These are phyloP conservation scores for Carex kokanica DNA, from an alignment of 176 grass and related monocot species.

Conservation along the genomic window DNA sequence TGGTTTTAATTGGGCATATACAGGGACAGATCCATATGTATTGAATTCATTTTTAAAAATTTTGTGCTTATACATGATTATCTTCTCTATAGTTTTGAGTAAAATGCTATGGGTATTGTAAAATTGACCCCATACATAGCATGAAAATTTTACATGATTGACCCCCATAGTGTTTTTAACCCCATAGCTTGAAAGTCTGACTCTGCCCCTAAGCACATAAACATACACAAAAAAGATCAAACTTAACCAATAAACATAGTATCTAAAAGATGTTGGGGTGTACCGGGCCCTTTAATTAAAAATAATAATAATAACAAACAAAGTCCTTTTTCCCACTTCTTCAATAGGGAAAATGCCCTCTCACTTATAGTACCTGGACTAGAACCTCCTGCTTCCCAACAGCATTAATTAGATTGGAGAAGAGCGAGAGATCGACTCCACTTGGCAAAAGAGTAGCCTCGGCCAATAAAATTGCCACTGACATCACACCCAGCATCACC, in stretches of 20 bases:
- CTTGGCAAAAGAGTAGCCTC: slow-evolving; percentile 96
- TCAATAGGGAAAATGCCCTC: not conserved
- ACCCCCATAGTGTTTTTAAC: too few species aligned
- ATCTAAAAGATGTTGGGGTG: too few species aligned
- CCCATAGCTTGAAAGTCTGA: too few species aligned
- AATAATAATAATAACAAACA: not conserved
- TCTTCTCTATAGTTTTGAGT: too few species aligned
- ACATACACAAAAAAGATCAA: not conserved
- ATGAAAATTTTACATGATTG: too few species aligned
- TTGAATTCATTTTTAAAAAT: too few species aligned
- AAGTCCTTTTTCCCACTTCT: not conserved
- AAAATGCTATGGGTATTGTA: too few species aligned
- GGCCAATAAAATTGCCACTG: slow-evolving; percentile 92
- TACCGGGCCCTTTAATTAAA: too few species aligned
- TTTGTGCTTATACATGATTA: too few species aligned
- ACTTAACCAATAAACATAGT: slow-evolving; percentile 11
- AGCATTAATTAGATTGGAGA: slow-evolving; percentile 92
- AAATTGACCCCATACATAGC: too few species aligned
- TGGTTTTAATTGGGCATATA: not conserved
- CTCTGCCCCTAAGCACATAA: not conserved
- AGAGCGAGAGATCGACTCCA: slow-evolving; percentile 92
- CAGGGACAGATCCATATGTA: too few species aligned
- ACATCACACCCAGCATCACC: slow-evolving; percentile 68
- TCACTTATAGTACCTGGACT: slow-evolving; percentile 73
- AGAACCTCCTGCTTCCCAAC: slow-evolving; percentile 86